Evolutionary conservation across 345 rosid species (phyloP), one percentile per base, ranked within the genome.

Genomic region (Pugionium dolabratum): DNA sequence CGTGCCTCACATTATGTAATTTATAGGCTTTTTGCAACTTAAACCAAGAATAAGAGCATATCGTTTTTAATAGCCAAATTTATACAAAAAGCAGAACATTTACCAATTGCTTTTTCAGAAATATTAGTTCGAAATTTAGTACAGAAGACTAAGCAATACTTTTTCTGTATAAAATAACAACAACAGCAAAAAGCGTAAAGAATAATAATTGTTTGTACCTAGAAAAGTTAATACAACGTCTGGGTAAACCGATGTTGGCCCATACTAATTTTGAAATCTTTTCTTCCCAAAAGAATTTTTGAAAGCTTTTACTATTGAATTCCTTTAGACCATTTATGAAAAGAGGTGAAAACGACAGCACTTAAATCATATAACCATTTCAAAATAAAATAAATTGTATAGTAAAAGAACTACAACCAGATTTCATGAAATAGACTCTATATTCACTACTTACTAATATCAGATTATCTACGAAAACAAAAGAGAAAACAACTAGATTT

Each of bases 301-400:
- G n/a, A n/a, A 11, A 64, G 25, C 53, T 31, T 72, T 72, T 72
- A 58, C 28, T 8, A 35, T 34, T 42, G 11, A 57, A 50, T 54
- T 64, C 54, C 58, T 72, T 72, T n/a, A 71, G 70, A 65, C 71
- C 61, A 58, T 64, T 47, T 42, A 63, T 10, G 42, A 2, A 62
- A 39, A 55, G 40, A 30, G 44, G 18, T 4, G 31, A 55, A 54
- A 33, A 33, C 11, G 59, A 55, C 45, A 46, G n/a, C 35, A 55
- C 56, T 63, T 55, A 35, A 54, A 39, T 53, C n/a, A 45, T 70
- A 52, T 64, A 64, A 42, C 69, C 60, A 64, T 64, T 64, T 31
- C 10, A 49, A 26, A 48, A 56, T n/a, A n/a, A 51, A n/a, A 25
- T 25, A 63, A 50, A 64, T 33, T 49, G 60, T 72, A 48, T 37